Evolutionary conservation across 2,329 filamentous ascomycete species (phyloP).

Genomic region (Cladosporium halotolerans): DNA sequence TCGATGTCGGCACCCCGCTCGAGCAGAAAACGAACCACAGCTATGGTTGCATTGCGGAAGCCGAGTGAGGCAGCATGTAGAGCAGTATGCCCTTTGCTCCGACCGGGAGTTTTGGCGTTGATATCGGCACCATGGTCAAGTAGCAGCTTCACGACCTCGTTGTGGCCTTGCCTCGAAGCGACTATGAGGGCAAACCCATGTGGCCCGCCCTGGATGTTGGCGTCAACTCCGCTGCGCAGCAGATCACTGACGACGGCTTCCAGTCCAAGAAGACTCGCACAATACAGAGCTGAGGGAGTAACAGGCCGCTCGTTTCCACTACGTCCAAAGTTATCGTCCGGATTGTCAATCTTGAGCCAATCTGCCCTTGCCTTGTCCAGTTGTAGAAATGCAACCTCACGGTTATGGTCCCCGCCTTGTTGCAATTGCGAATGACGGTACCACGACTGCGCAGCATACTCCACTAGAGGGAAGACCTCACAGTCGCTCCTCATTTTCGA

Average conservation of each 20-base stretch:
- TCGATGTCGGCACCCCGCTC: slow-evolving; percentile 4
- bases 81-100: slow-evolving; percentile 6
- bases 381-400: slow-evolving; percentile 11
- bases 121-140: slow-evolving; percentile 15
- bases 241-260: not conserved
- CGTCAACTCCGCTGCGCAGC: not conserved
- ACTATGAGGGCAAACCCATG: slow-evolving; percentile 17
- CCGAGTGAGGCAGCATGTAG: slow-evolving; percentile 13
- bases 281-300: slow-evolving; percentile 3
- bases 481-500: not conserved
- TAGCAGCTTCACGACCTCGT: slow-evolving; percentile 19
- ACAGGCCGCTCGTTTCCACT: not conserved
- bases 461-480: slow-evolving; percentile 13
- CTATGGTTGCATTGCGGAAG: not conserved
- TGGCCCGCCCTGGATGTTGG: slow-evolving; percentile 6
- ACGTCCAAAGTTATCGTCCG: not conserved
- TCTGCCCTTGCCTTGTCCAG: not conserved
- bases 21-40: slow-evolving; percentile 1
- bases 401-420: not conserved
- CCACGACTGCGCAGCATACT: slow-evolving; percentile 16
- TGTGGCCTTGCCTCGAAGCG: slow-evolving; percentile 15
- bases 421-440: slow-evolving; percentile 13
- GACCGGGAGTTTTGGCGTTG: slow-evolving; percentile 10
- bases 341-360: slow-evolving; percentile 12
- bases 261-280: slow-evolving; percentile 8